Evolutionary conservation across 2,329 filamentous ascomycete species (phyloP), one percentile per base, ranked within the genome.

Genomic region (Pseudocercospora crystallina): DNA sequence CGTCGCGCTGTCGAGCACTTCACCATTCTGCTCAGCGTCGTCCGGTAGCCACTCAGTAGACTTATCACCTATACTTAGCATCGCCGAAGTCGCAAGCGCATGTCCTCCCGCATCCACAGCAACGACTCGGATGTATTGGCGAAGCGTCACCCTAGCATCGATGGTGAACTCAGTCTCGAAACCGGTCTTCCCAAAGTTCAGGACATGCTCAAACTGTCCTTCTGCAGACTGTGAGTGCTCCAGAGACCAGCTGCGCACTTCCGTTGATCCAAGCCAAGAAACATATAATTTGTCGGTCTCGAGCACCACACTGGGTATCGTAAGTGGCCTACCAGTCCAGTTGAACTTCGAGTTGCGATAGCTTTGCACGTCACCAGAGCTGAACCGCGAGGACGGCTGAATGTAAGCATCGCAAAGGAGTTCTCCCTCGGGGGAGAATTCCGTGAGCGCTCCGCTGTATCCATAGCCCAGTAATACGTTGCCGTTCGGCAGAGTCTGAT

Each of bases 391-490:
- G 78, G 53, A 74, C 74, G 54, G 56, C 46, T 53, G 71, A 59
- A 80, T 71, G 58, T 77, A 76, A 2, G 70, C 70, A 50, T 82
- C 76, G 66, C 80, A 81, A 12, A 83, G 65, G 7, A 76, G 61
- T 3, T 71, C 64, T 5, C 79, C 80, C 15, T 75, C 69, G 1
- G 65, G 53, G 0, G 69, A 66, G 57, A 76, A 59, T 47, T 75
- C 72, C 5, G 70, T 70, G 4, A 68, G 64, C 14, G 70, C 65
- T 1, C 61, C 61, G 10, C 64, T 60, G 49, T 68, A 63, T 4
- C 81, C 80, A 75, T 79, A 84, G 51, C 79, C 78, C n/a, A 83
- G 72, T 12, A 84, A 61, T 5, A 77, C 74, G 50, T 81, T 77
- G 34, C 75, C 75, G 45, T 76, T 76, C 0, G 75, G 72, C 0